These are phyloP conservation scores for Polyporus arcularius DNA, from an alignment of 768 basidiomycete genomes.

Conservation along the genomic window DNA sequence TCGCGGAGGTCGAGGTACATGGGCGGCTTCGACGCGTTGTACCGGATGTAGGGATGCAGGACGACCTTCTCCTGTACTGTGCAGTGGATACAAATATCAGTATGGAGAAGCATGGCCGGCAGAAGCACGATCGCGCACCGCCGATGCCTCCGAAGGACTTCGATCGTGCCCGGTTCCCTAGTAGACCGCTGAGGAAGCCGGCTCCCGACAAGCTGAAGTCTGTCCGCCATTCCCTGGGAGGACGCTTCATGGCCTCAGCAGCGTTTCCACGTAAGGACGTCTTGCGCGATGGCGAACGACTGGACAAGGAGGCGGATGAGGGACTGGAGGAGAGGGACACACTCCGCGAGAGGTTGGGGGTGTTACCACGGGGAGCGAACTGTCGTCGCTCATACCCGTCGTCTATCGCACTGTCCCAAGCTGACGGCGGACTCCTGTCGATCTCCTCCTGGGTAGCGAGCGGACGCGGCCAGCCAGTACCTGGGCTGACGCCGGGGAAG, in stretches of 20 bases:
- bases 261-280: conserved; percentile 15
- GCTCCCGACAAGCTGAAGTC: conserved; percentile 33
- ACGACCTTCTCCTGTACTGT: conserved; percentile 19
- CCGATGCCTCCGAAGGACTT: conserved; percentile 24
- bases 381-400: conserved; percentile 9
- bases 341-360: conserved; percentile 12
- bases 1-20: conserved; percentile 54
- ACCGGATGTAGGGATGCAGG: conserved; percentile 31
- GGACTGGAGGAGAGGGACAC: conserved; percentile 20
- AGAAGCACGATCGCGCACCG: not conserved
- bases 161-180: conserved; percentile 20
- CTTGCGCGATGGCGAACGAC: conserved; percentile 20
- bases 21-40: conserved; percentile 34
- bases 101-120: not conserved
- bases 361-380: conserved; percentile 10
- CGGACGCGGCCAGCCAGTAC: conserved; percentile 9
- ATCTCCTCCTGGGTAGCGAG: not conserved
- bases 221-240: conserved; percentile 34
- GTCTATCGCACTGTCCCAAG: not conserved
- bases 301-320: conserved; percentile 1
- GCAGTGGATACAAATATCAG: not conserved
- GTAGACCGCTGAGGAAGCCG: conserved; percentile 22
- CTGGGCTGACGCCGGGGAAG: not conserved
- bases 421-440: too few relatives aligned
- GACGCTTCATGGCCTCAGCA: conserved; percentile 22